Base-by-base conservation (phyloP, 768 basidiomycete species). In the Boletus vermiculosoides region DNA sequence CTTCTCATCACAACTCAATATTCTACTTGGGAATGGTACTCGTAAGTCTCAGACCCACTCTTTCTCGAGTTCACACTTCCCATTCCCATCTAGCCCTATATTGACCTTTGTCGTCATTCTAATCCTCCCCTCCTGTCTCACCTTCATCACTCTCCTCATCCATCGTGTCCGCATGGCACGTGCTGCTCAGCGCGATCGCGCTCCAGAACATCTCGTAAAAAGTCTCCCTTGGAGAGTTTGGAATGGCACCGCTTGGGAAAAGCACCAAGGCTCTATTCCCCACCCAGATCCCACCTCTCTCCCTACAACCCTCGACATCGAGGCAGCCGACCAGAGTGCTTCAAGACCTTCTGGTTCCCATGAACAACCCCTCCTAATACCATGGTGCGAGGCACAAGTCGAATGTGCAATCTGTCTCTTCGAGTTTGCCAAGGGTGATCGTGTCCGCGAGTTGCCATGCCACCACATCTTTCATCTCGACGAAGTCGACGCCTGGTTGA, bases 381-480 rank as follows among this genome's bases (percentile, higher is more conserved):
- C 85, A 3, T 92, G 92, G 88, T 94, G 90, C 61, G 88, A 89
- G 68, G 73, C 80, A 4, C 92, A 94, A 66, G 68, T 81, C 52
- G 93, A 98, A 70, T 98, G 95, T 66, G 91, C 94, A 34, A 98
- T 98, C 53, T 98, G 96, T 70, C 79, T 98, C 54, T 90, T 82
- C 57, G 84, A 87, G 59, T 98, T 98, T 64, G 84, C 76, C 40
- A 85, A 85, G 66, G 94, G 94, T 3, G 96, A 98, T 69, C 83
- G 85, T 64, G 92, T 98, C 42, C 84, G 95, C 63, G 91, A 95
- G 50, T 70, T 98, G 40, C 96, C 96, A 1, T 98, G 96, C 66
- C 88, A 90, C 46, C 96, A 98, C 70, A 86, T 98, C 52, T 98
- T 97, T 75, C 96, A 98, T 73, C 81, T 92, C 45, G 81, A 87